Percentiles rank a stretch among this genome's conserved stretches.
Conservation (phyloP, 176 grass and related monocot species). For the Hordeum vulgare region DNA sequence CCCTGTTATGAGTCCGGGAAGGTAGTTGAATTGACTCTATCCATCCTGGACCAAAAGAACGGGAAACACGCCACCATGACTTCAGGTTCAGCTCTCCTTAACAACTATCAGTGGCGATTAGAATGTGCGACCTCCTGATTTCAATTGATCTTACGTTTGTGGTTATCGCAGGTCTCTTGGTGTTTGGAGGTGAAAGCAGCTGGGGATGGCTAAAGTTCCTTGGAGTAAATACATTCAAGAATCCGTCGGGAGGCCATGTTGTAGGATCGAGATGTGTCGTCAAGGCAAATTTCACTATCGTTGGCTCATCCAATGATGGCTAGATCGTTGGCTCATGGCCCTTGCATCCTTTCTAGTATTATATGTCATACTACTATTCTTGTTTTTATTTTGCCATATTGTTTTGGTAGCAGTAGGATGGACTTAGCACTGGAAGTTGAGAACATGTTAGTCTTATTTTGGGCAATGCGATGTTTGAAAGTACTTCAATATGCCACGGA, state of each 20-base stretch:
- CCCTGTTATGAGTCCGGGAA: background rate
- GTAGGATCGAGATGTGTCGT: background rate
- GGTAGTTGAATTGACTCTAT: constrained; percentile 1
- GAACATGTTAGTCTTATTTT: background rate
- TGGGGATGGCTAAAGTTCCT: background rate
- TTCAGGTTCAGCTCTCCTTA: background rate
- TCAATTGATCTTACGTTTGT: background rate
- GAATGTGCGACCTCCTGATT: background rate
- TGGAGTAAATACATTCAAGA: background rate
- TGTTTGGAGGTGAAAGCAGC: too few relatives aligned
- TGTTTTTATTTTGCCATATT: background rate
- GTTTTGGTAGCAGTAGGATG: background rate
- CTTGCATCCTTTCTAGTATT: background rate
- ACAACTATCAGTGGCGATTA: background rate
- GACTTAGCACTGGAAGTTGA: background rate
- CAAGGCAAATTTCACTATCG: background rate
- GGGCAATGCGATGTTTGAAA: background rate
- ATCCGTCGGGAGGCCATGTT: background rate
- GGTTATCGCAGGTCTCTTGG: background rate
- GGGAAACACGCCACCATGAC: background rate
- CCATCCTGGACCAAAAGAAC: constrained; percentile 1
- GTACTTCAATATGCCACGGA: background rate
- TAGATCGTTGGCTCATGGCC: background rate
- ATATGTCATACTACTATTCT: background rate
- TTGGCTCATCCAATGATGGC: background rate